Evolutionary conservation across 75 land plant species (phyloP).

Genomic region (Pinus taeda): DNA sequence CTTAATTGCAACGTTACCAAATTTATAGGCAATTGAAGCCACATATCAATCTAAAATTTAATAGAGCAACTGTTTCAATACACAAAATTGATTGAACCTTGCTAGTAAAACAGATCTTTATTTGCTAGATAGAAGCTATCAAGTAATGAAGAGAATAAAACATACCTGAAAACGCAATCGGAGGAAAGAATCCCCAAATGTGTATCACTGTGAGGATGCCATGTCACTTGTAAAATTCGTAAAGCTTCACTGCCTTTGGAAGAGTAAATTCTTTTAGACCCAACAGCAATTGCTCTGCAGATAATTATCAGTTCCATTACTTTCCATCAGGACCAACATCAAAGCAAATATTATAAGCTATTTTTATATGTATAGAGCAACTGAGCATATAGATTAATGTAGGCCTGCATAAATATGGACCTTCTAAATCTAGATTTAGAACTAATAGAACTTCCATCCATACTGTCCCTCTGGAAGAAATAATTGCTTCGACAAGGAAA

Average conservation of each 20-base stretch:
- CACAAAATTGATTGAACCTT: not conserved
- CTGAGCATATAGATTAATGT: not conserved
- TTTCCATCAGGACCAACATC: not conserved
- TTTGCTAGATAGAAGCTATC: not conserved
- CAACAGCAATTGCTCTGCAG: slow-evolving; percentile 73
- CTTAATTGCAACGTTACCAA: not conserved
- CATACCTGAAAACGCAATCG: slow-evolving; percentile 93
- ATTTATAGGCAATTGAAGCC: not conserved
- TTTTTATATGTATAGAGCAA: not conserved
- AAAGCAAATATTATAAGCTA: not conserved
- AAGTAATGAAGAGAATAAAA: not conserved
- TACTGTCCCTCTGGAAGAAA: not conserved
- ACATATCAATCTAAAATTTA: not conserved
- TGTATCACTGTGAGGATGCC: slow-evolving; percentile 94
- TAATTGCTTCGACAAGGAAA: not conserved
- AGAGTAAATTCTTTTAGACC: slow-evolving; percentile 33
- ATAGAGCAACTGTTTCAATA: not conserved
- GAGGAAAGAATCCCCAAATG: slow-evolving; percentile 94
- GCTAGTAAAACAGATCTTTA: not conserved
- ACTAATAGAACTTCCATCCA: not conserved
- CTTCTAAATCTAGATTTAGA: not conserved
- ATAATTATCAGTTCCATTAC: not conserved
- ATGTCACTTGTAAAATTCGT: slow-evolving; percentile 69
- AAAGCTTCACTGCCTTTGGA: slow-evolving; percentile 28
- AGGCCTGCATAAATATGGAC: not conserved